phyloP scores from a whole-genome alignment of 805 yeast genomes.

The Cyberlindnera nakhonratchasimensis region DNA sequence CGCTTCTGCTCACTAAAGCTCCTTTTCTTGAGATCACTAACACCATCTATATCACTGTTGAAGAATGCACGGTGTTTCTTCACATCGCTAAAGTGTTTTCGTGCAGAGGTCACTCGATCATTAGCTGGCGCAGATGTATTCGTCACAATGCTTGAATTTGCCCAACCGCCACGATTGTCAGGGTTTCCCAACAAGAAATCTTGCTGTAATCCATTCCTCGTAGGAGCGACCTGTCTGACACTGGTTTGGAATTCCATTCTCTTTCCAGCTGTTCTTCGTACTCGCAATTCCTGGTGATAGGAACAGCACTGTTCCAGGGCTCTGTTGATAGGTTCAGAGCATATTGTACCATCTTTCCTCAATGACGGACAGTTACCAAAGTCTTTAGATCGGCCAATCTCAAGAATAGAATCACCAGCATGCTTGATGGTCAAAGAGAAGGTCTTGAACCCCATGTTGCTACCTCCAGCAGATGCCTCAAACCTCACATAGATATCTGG shows the following conservation, averaged over 20 bases:
- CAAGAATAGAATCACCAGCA: conserved; percentile 52
- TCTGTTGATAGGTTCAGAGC: conserved; percentile 59
- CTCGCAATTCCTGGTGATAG: conserved; percentile 61
- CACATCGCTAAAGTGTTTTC: conserved; percentile 36
- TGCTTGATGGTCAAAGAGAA: conserved; percentile 58
- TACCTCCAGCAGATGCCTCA: conserved; percentile 3
- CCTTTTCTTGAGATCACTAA: conserved; percentile 35
- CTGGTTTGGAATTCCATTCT: conserved; percentile 76
- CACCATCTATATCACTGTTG: conserved; percentile 36
- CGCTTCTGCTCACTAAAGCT: conserved; percentile 34
- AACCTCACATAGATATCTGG: conserved; percentile 52
- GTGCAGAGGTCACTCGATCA: conserved; percentile 24
- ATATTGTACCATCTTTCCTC: conserved; percentile 46
- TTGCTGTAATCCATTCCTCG: conserved; percentile 43
- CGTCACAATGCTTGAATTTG: conserved; percentile 26
- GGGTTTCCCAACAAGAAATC: conserved; percentile 39
- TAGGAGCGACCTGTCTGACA: conserved; percentile 49
- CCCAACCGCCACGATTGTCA: conserved; percentile 27
- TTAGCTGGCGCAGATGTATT: conserved; percentile 25
- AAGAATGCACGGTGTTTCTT: conserved; percentile 49
- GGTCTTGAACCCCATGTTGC: conserved; percentile 21
- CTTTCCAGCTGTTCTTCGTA: conserved; percentile 49
- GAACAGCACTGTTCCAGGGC: conserved; percentile 58
- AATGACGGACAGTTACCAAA: conserved; percentile 57
- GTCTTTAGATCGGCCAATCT: conserved; percentile 68